Evolutionary conservation across 2,329 filamentous ascomycete species (phyloP).

Genomic region (Intubia oerlemansii): DNA sequence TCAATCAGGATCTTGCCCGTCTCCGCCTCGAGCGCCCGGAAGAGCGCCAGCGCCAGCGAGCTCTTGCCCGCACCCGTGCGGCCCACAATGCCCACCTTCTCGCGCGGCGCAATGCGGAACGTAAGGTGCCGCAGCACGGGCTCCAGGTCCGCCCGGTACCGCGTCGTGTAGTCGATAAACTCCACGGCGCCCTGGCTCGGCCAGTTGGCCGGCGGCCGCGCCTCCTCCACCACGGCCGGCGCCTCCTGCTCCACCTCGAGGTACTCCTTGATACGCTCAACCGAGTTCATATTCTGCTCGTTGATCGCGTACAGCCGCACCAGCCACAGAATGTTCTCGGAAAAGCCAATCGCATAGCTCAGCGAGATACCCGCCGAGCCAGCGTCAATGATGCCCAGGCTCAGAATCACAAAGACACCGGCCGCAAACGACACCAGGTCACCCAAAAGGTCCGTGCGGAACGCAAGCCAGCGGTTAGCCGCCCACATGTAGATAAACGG

Average conservation of each 20-base stretch:
- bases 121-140: conserved; percentile 65
- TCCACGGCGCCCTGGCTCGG: conserved; percentile 69
- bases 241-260: conserved; percentile 93
- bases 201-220: conserved; percentile 61
- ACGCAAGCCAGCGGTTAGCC: conserved; percentile 87
- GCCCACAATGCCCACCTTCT: conserved; percentile 93
- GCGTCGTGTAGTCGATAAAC: conserved; percentile 73
- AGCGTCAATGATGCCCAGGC: conserved; percentile 64
- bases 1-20: conserved; percentile 79
- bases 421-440: conserved; percentile 87
- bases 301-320: conserved; percentile 86
- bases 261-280: conserved; percentile 94
- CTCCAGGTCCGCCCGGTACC: conserved; percentile 74
- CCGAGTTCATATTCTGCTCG: conserved; percentile 98
- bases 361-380: conserved; percentile 85
- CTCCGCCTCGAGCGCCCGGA: conserved; percentile 83
- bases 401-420: conserved; percentile 73
- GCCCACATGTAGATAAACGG: conserved; percentile 96
- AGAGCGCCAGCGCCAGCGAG: conserved; percentile 77
- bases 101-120: conserved; percentile 66
- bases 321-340: conserved; percentile 91
- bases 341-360: conserved; percentile 91
- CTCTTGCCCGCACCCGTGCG: conserved; percentile 93
- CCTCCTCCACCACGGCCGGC: conserved; percentile 51
- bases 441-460: conserved; percentile 77